phyloP scores from a whole-genome alignment of 2,329 filamentous ascomycete species.

The Emergomyces pasteurianus region DNA sequence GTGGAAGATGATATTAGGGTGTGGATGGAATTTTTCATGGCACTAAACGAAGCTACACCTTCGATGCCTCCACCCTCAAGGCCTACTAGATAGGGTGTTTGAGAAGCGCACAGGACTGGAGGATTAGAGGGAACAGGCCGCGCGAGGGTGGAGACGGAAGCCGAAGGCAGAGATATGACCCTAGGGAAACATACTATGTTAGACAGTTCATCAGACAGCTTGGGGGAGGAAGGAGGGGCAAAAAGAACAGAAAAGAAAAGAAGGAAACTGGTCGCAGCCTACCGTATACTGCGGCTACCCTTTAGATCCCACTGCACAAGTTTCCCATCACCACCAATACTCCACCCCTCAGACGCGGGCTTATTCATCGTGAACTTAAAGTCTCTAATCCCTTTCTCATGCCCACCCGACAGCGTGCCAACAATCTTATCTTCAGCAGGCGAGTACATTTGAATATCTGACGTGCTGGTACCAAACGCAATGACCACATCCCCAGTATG shows the following conservation, averaged over 20 bases:
- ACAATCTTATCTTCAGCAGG: slow-evolving; percentile 37
- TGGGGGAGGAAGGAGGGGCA: not conserved
- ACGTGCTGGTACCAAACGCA: slow-evolving; percentile 38
- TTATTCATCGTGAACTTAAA: slow-evolving; percentile 38
- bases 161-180: slow-evolving; percentile 32
- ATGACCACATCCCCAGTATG: slow-evolving; percentile 31
- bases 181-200: slow-evolving; percentile 16
- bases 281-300: slow-evolving; percentile 34
- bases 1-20: slow-evolving; percentile 33
- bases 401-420: slow-evolving; percentile 32
- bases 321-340: slow-evolving; percentile 41
- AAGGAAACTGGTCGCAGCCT: slow-evolving; percentile 10
- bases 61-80: slow-evolving; percentile 26
- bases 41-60: slow-evolving; percentile 32
- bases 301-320: slow-evolving; percentile 41
- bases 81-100: slow-evolving; percentile 37
- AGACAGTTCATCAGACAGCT: not conserved
- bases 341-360: slow-evolving; percentile 37
- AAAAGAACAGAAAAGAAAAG: not conserved
- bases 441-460: slow-evolving; percentile 40
- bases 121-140: slow-evolving; percentile 29
- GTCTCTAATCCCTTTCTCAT: slow-evolving; percentile 37
- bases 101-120: slow-evolving; percentile 39
- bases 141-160: slow-evolving; percentile 30
- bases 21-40: slow-evolving; percentile 39